Percentiles rank a stretch among this genome's conserved stretches.
phyloP scores from a whole-genome alignment of 805 yeast genomes.

The Hanseniaspora lachancei region DNA sequence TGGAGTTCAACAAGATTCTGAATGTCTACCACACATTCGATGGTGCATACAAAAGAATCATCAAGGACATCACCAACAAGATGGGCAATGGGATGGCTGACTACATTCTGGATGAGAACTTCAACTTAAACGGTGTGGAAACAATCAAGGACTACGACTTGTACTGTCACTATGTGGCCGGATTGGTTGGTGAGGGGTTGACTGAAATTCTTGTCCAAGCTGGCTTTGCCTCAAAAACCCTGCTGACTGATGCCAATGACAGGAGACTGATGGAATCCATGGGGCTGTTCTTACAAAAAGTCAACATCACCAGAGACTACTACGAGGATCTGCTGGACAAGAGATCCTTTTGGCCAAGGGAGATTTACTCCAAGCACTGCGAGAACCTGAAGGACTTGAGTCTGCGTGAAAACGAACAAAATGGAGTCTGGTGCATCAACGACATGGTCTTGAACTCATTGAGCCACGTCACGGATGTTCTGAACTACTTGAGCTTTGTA shows the following conservation, averaged over 20 bases:
- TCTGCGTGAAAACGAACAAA: slow-evolving; percentile 32
- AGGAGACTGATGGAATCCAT: slow-evolving; percentile 53
- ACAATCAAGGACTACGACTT: slow-evolving; percentile 73
- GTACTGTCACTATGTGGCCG: slow-evolving; percentile 96
- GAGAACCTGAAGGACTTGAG: slow-evolving; percentile 47
- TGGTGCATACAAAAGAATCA: slow-evolving; percentile 63
- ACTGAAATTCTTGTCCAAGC: slow-evolving; percentile 73
- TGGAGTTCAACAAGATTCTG: slow-evolving; percentile 61
- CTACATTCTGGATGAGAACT: slow-evolving; percentile 63
- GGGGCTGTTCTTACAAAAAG: slow-evolving; percentile 92
- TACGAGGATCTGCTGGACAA: slow-evolving; percentile 85
- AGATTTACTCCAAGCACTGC: slow-evolving; percentile 81
- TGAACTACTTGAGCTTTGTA: slow-evolving; percentile 61
- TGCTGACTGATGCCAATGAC: slow-evolving; percentile 38
- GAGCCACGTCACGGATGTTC: slow-evolving; percentile 60
- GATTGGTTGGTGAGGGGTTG: slow-evolving; percentile 91
- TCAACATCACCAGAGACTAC: slow-evolving; percentile 90
- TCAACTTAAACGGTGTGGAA: slow-evolving; percentile 64
- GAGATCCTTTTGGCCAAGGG: slow-evolving; percentile 91
- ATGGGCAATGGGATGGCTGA: slow-evolving; percentile 99
- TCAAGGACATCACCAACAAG: slow-evolving; percentile 59
- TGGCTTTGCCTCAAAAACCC: slow-evolving; percentile 44
- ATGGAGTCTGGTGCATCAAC: slow-evolving; percentile 64
- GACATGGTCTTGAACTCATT: slow-evolving; percentile 72
- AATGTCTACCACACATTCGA: slow-evolving; percentile 59